A percentile compares a stretch with the other conserved stretches of the same genome.
These are phyloP conservation scores for Selaginella moellendorffii DNA, from an alignment of 75 land plant species.

Conservation along the genomic window DNA sequence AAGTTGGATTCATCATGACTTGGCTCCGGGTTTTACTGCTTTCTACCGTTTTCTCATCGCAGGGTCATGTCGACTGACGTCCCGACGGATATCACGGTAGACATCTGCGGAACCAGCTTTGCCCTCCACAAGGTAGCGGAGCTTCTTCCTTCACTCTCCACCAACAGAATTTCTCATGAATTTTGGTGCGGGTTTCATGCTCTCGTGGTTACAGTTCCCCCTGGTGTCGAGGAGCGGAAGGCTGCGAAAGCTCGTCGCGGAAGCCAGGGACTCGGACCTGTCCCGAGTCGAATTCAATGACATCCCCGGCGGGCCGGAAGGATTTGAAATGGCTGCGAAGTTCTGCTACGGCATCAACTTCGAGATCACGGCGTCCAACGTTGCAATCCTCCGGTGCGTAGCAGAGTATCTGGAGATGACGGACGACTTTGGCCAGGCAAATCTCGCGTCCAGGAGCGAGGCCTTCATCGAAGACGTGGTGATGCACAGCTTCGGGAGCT, in stretches of 20 bases:
- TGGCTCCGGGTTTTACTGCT: neutral
- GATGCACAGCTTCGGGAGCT: constrained; percentile 48
- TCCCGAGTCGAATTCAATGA: constrained; percentile 29
- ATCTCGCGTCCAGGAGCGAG: constrained; percentile 38
- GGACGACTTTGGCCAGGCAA: constrained; percentile 39
- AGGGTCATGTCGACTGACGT: constrained; percentile 26
- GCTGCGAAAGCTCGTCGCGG: neutral
- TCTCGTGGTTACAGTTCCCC: neutral
- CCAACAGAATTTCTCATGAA: neutral
- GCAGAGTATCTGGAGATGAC: constrained; percentile 65
- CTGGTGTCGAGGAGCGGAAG: neutral
- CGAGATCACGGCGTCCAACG: constrained; percentile 41
- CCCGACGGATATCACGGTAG: constrained; percentile 59
- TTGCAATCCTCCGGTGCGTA: constrained; percentile 37
- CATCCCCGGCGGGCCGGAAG: constrained; percentile 56
- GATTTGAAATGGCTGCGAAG: constrained; percentile 60
- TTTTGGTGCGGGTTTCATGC: neutral
- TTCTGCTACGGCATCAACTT: constrained; percentile 63
- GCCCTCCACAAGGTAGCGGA: constrained; percentile 63
- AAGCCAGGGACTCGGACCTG: constrained; percentile 7
- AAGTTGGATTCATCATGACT: neutral
- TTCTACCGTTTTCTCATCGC: too few relatives aligned
- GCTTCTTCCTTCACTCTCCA: neutral
- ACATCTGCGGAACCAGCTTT: constrained; percentile 47
- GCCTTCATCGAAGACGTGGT: constrained; percentile 35